Percentiles rank a stretch among this genome's conserved stretches.
Conservation (phyloP, 129 eudicot species). For the Artemisia argyi region DNA sequence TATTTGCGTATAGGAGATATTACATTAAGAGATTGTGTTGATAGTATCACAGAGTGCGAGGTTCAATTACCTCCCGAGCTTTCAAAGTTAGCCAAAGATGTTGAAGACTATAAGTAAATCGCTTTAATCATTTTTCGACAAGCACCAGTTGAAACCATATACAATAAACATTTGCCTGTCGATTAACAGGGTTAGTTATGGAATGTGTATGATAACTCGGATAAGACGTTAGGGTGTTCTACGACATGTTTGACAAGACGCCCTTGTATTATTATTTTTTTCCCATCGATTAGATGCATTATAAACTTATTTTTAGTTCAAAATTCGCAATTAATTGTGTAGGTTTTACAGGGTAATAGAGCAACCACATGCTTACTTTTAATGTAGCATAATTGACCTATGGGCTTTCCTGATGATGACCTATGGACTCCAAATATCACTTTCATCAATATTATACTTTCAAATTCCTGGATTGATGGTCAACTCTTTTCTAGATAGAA, state of each 20-base stretch:
- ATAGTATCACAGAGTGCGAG: slow-evolving; percentile 33
- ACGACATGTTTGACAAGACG: slow-evolving; percentile 12
- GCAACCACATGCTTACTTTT: slow-evolving; percentile 13
- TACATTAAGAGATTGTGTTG: slow-evolving; percentile 37
- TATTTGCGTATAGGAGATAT: slow-evolving; percentile 38
- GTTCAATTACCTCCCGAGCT: slow-evolving; percentile 30
- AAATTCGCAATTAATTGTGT: slow-evolving; percentile 12
- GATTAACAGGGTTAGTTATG: slow-evolving; percentile 25
- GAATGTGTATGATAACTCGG: neutral
- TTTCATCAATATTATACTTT: too few relatives aligned
- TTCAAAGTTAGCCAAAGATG: slow-evolving; percentile 25
- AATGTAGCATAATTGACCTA: slow-evolving; percentile 15
- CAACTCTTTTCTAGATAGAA: too few relatives aligned
- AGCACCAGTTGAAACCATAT: slow-evolving; percentile 40
- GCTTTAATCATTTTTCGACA: slow-evolving; percentile 38
- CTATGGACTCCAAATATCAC: too few relatives aligned
- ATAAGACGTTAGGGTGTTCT: slow-evolving; percentile 1
- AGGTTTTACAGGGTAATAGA: slow-evolving; percentile 27
- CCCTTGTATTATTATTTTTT: neutral
- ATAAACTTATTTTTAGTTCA: slow-evolving; percentile 9
- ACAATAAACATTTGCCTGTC: slow-evolving; percentile 39
- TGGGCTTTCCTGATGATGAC: neutral
- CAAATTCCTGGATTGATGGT: too few relatives aligned
- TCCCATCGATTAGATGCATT: slow-evolving; percentile 5
- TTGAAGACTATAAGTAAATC: slow-evolving; percentile 37